These are phyloP conservation scores for Sisymbrium altissimum DNA, from an alignment of 345 rosid species.

Conservation along the genomic window DNA sequence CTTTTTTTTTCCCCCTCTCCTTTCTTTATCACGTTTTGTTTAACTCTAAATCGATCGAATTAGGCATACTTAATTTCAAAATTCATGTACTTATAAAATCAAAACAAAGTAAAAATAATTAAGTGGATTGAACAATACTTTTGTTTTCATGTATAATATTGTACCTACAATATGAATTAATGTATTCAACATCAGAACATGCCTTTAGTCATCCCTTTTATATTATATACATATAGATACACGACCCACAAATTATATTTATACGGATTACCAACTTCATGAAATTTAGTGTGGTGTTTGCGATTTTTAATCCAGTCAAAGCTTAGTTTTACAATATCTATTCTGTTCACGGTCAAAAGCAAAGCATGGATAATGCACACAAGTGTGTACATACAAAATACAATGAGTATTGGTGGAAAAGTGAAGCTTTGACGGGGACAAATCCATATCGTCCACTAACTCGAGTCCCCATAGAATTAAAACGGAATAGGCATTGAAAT, in stretches of 20 bases:
- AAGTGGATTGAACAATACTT: too few species aligned
- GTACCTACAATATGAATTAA: too few species aligned
- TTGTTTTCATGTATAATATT: too few species aligned
- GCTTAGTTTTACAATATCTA: not conserved
- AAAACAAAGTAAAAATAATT: too few species aligned
- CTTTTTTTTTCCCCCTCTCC: not conserved
- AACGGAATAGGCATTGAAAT: not conserved
- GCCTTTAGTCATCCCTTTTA: too few species aligned
- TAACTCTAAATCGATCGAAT: not conserved
- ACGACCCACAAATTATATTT: too few species aligned
- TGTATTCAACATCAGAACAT: too few species aligned
- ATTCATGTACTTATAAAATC: too few species aligned
- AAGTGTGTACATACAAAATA: conserved; percentile 9
- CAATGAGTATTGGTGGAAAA: not conserved
- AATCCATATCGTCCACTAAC: conserved; percentile 20
- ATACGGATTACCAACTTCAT: not conserved
- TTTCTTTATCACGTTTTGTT: not conserved
- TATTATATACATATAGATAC: too few species aligned
- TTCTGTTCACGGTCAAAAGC: not conserved
- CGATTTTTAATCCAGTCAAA: not conserved
- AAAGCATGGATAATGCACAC: not conserved
- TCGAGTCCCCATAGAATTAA: conserved; percentile 11
- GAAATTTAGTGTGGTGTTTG: not conserved
- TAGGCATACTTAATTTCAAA: too few species aligned
- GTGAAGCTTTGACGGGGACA: conserved; percentile 12